Conservation (phyloP, 768 basidiomycete genomes). For the Termitomyces eurrhizus region DNA sequence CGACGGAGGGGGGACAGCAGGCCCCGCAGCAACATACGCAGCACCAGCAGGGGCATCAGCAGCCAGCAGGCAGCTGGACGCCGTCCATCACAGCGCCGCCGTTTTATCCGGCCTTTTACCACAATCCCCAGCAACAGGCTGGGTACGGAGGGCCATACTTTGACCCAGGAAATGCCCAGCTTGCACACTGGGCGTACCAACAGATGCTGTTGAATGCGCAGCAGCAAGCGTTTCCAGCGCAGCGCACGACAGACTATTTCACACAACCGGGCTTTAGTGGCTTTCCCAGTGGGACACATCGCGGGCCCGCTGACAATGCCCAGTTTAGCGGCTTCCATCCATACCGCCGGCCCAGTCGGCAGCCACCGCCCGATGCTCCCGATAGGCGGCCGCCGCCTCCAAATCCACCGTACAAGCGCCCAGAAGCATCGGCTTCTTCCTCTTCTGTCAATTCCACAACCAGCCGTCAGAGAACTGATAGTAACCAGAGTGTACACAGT, state of each 20-base stretch:
- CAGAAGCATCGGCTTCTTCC: constrained; percentile 75
- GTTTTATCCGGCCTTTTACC: constrained; percentile 77
- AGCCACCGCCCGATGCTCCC: constrained; percentile 30
- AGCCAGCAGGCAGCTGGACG: constrained; percentile 67
- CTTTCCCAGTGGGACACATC: constrained; percentile 66
- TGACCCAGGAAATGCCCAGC: constrained; percentile 71
- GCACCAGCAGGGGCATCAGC: constrained; percentile 40
- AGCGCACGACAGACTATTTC: constrained; percentile 54
- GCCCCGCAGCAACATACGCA: constrained; percentile 31
- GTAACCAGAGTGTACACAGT: constrained; percentile 60
- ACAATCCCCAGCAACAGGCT: constrained; percentile 59
- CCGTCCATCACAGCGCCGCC: constrained; percentile 63
- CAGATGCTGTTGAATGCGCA: constrained; percentile 85
- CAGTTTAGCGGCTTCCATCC: constrained; percentile 71
- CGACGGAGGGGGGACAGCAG: constrained; percentile 42
- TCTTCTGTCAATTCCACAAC: constrained; percentile 71
- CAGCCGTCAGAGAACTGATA: constrained; percentile 67
- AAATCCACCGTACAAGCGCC: constrained; percentile 72
- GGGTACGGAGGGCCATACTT: constrained; percentile 52
- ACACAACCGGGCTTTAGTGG: constrained; percentile 53
- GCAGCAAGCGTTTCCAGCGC: constrained; percentile 43
- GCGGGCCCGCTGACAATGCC: constrained; percentile 49
- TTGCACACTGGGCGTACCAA: constrained; percentile 88
- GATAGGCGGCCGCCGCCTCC: constrained; percentile 58
- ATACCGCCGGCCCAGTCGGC: constrained; percentile 68